A percentile compares a stretch with the other conserved stretches of the same genome.
These are phyloP conservation scores for Pezicula carpinea DNA, from an alignment of 2,329 filamentous ascomycete species.

Conservation along the genomic window DNA sequence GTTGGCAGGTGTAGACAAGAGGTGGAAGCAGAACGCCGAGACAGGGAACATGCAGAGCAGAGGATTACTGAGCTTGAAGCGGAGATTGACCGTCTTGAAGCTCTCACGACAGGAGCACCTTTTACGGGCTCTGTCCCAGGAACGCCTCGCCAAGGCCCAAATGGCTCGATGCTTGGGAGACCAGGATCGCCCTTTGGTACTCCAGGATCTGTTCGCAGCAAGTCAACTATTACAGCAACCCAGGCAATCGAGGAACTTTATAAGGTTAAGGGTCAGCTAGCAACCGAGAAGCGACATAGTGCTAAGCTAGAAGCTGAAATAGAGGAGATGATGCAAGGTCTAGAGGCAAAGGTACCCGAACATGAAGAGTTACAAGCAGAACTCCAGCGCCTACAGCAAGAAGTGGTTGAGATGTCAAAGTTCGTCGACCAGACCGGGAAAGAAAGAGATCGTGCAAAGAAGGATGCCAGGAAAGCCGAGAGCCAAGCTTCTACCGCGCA, in stretches of 20 bases:
- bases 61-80: conserved; percentile 62
- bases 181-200: conserved; percentile 59
- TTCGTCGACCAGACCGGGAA: conserved; percentile 77
- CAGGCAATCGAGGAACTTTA: conserved; percentile 62
- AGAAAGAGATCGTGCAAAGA: conserved; percentile 74
- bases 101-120: conserved; percentile 38
- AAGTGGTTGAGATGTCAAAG: conserved; percentile 80
- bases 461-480: conserved; percentile 74
- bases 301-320: conserved; percentile 71
- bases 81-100: conserved; percentile 55
- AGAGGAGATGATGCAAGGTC: conserved; percentile 77
- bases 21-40: conserved; percentile 50
- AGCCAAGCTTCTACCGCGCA: conserved; percentile 60
- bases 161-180: conserved; percentile 49
- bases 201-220: conserved; percentile 51
- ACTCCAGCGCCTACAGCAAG: conserved; percentile 71
- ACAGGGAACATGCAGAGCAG: conserved; percentile 57
- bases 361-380: conserved; percentile 81
- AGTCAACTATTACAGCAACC: conserved; percentile 52
- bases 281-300: conserved; percentile 68
- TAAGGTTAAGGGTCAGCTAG: conserved; percentile 67
- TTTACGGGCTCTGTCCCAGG: conserved; percentile 47
- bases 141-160: conserved; percentile 48
- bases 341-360: conserved; percentile 84
- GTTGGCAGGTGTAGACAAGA: conserved; percentile 48